A percentile compares a stretch with the other conserved stretches of the same genome.
phyloP scores from a whole-genome alignment of 345 rosid genomes.

The Salix suchowensis region DNA sequence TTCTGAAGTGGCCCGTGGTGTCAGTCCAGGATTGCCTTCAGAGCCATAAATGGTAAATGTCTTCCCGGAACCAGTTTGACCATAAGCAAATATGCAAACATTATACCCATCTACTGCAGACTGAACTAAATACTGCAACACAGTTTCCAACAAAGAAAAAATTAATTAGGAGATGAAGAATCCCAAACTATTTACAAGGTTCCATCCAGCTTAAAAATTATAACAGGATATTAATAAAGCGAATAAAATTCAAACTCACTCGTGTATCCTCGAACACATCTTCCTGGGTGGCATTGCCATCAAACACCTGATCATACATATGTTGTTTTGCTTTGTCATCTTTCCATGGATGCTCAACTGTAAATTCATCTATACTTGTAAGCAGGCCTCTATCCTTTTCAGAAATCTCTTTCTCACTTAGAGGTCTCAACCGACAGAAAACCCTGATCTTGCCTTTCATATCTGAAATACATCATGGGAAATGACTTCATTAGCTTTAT shows the following conservation, averaged over 20 bases:
- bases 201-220: neutral
- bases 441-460: slow-evolving; percentile 98
- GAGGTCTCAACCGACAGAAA: slow-evolving; percentile 79
- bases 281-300: slow-evolving; percentile 68
- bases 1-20: slow-evolving; percentile 84
- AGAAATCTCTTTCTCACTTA: slow-evolving; percentile 66
- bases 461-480: slow-evolving; percentile 42
- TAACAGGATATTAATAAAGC: neutral
- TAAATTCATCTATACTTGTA: slow-evolving; percentile 67
- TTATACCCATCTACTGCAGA: slow-evolving; percentile 96
- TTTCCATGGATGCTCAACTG: slow-evolving; percentile 90
- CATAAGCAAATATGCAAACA: slow-evolving; percentile 95
- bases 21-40: slow-evolving; percentile 71
- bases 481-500: neutral
- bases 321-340: slow-evolving; percentile 87
- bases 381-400: slow-evolving; percentile 51
- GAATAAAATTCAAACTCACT: slow-evolving; percentile 34
- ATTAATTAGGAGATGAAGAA: neutral
- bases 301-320: slow-evolving; percentile 88
- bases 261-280: slow-evolving; percentile 86
- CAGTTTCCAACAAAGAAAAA: slow-evolving; percentile 5
- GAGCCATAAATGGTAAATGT: slow-evolving; percentile 93
- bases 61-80: slow-evolving; percentile 98
- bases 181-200: neutral
- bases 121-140: slow-evolving; percentile 77